phyloP scores from a whole-genome alignment of 139 green algal species.

The Closterium sp. region DNA sequence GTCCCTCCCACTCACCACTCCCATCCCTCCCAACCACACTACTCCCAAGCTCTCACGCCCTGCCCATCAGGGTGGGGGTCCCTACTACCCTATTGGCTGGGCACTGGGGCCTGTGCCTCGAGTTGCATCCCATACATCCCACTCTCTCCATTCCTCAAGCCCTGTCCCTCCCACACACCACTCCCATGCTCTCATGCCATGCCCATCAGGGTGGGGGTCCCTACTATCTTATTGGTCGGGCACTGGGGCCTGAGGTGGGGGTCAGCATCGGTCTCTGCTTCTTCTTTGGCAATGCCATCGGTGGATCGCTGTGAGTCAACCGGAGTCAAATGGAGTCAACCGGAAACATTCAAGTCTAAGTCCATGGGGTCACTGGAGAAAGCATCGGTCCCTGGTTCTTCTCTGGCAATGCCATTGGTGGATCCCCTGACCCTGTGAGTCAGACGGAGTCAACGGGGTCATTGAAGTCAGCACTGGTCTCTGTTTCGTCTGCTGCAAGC shows the following conservation, averaged over 20 bases:
- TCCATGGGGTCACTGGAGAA: background rate
- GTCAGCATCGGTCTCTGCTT: slow-evolving; percentile 47
- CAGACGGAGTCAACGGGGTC: background rate
- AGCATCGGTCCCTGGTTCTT: slow-evolving; percentile 44
- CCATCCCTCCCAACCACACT: too few species aligned
- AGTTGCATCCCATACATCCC: slow-evolving; percentile 9
- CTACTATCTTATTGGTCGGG: slow-evolving; percentile 42
- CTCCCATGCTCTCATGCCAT: too few species aligned
- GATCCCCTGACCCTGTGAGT: slow-evolving; percentile 14
- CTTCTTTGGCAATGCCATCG: slow-evolving; percentile 38
- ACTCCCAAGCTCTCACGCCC: too few species aligned
- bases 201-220: slow-evolving; percentile 21
- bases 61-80: slow-evolving; percentile 17
- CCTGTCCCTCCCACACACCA: too few species aligned
- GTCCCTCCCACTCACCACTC: too few species aligned
- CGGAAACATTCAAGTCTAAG: background rate
- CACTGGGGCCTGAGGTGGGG: slow-evolving; percentile 35
- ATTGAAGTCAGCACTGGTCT: slow-evolving; percentile 22
- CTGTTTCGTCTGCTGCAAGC: slow-evolving; percentile 40
- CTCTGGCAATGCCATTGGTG: slow-evolving; percentile 32
- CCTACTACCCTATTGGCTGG: slow-evolving; percentile 44
- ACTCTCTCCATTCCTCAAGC: background rate
- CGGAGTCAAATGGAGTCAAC: background rate
- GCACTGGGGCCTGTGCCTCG: slow-evolving; percentile 34
- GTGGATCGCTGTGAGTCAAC: slow-evolving; percentile 27